These are phyloP conservation scores for Craterostigma plantagineum DNA, from an alignment of 257 asterid species.

Conservation along the genomic window DNA sequence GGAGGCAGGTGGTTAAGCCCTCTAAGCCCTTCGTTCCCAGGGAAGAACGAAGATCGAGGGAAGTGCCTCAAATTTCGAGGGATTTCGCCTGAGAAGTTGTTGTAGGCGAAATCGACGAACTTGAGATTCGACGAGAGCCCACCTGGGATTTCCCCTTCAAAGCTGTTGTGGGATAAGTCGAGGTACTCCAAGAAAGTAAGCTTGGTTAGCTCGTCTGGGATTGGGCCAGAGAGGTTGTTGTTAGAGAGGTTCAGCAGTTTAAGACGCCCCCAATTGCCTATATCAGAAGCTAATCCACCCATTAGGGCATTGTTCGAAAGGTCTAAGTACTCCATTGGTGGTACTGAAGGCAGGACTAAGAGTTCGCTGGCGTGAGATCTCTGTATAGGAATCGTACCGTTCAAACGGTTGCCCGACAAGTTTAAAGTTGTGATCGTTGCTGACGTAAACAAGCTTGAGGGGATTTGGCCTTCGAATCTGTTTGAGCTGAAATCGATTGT, in stretches of 20 bases:
- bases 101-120: conserved; percentile 39
- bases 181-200: conserved; percentile 40
- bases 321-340: conserved; percentile 48
- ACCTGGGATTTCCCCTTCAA: conserved; percentile 44
- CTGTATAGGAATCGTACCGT: conserved; percentile 45
- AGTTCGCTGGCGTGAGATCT: conserved; percentile 31
- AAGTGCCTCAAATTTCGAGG: conserved; percentile 40
- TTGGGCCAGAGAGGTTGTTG: conserved; percentile 41
- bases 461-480: conserved; percentile 38
- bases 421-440: conserved; percentile 30
- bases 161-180: conserved; percentile 44
- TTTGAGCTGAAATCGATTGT: conserved; percentile 56
- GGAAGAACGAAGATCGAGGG: conserved; percentile 37
- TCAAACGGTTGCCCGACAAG: conserved; percentile 41
- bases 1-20: conserved; percentile 5
- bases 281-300: conserved; percentile 34
- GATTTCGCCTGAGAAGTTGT: conserved; percentile 32
- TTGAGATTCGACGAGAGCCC: conserved; percentile 30
- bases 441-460: conserved; percentile 37
- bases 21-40: conserved; percentile 27
- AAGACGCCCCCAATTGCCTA: conserved; percentile 44
- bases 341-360: conserved; percentile 31
- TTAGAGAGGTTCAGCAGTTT: conserved; percentile 40
- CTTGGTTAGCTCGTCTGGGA: conserved; percentile 41
- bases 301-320: conserved; percentile 41